Conservation (phyloP, 495 filamentous ascomycete species). For the Tuber brumale region DNA sequence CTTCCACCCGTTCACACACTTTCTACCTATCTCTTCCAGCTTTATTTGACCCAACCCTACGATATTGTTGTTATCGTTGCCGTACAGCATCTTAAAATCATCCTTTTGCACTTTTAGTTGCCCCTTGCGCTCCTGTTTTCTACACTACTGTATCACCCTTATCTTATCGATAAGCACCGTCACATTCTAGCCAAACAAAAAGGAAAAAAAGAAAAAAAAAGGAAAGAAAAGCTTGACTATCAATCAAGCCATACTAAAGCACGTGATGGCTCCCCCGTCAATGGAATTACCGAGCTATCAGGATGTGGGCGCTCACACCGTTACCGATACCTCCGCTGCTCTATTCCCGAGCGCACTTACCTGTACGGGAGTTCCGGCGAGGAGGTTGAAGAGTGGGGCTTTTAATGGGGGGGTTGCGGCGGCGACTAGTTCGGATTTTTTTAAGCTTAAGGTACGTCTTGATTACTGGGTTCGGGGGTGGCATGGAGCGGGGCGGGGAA, state of each 20-base stretch:
- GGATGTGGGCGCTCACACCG: slow-evolving; percentile 21
- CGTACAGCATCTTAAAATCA: not conserved
- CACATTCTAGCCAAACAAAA: not conserved
- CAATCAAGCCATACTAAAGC: not conserved
- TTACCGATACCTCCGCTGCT: slow-evolving; percentile 29
- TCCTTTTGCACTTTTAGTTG: not conserved
- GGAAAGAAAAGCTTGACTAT: not conserved
- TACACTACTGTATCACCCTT: not conserved
- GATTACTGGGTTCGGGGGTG: not conserved
- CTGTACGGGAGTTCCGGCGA: slow-evolving; percentile 59
- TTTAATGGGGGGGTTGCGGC: slow-evolving; percentile 72
- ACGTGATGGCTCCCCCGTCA: slow-evolving; percentile 24
- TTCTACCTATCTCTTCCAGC: not conserved
- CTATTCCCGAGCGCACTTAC: slow-evolving; percentile 58
- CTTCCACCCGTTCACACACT: not conserved
- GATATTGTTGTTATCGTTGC: not conserved
- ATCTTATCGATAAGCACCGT: slow-evolving; percentile 1
- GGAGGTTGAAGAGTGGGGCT: slow-evolving; percentile 61
- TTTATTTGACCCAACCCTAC: not conserved
- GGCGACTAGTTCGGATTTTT: slow-evolving; percentile 69
- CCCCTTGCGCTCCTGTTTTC: not conserved
- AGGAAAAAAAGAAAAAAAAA: not conserved
- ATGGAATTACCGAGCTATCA: slow-evolving; percentile 18
- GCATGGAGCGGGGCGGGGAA: not conserved
- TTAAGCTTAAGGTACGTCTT: slow-evolving; percentile 58